Evolutionary conservation across 768 basidiomycete species (phyloP), one percentile per base, ranked within the genome.

Genomic region (Lactifluus subvellereus): DNA sequence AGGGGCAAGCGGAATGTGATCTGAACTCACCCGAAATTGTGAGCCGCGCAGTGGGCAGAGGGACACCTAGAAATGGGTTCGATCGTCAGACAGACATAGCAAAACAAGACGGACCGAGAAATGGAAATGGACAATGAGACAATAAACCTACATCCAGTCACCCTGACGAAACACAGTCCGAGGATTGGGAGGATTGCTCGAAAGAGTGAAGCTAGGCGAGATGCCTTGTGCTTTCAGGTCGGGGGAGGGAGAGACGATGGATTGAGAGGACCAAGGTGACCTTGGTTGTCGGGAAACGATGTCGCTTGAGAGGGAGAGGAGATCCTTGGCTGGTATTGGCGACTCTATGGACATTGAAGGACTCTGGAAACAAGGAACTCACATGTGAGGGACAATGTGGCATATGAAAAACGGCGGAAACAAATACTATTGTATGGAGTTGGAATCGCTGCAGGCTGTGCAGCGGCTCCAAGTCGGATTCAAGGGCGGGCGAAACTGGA

Each of bases 11-110:
- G 50, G 32, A 35, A 64, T 37, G 51, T 60, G 69, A 54, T 55
- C 64, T 54, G 58, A 57, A 82, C 87, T 78, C 73, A 90, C 89
- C 87, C 87, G 78, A 91, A 92, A 76, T 92, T 92, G 73, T 91
- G 88, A 14, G 88, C 89, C 69, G 83, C 86, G 72, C 90, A 92
- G 52, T 80, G 83, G 67, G 82, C 77, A 60, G 82, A 81, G 60
- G 76, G 76, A 71, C 89, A 91, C 77, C 89, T 89, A 66, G 20
- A 63, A 54, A 18, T 59, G 22, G 33, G 14, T 32, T 10, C 52
- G 54, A 60, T 59, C 38, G 51, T 54, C 40, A 59, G 62, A 54
- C 35, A 42, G 54, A 59, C 27, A 27, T 27, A 2, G 27, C 27
- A 27, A 27, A 27, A 27, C 27, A 27, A 27, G 27, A 27, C 27